Percentiles rank a stretch among this genome's conserved stretches.
Evolutionary conservation across 805 yeast species (phyloP).

Genomic region (Metschnikowia similis): DNA sequence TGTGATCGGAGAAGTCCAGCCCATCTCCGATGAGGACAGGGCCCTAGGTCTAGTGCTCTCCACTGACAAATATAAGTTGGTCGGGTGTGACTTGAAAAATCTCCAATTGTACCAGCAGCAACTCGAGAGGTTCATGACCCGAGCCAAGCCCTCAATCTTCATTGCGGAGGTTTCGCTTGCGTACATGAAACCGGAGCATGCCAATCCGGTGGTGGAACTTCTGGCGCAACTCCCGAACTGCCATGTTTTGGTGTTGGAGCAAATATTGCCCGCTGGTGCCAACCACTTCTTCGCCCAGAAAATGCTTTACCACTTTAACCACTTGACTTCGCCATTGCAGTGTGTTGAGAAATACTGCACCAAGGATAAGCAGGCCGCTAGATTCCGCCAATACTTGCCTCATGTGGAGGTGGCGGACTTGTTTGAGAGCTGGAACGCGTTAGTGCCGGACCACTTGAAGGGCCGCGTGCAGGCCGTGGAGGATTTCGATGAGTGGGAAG

Average conservation of each 20-base stretch:
- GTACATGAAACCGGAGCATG: slow-evolving; percentile 65
- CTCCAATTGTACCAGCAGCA: slow-evolving; percentile 31
- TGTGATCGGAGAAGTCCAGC: slow-evolving; percentile 36
- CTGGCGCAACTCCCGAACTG: slow-evolving; percentile 45
- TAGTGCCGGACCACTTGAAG: slow-evolving; percentile 38
- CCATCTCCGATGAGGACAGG: slow-evolving; percentile 13
- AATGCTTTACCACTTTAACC: slow-evolving; percentile 68
- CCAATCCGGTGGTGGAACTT: slow-evolving; percentile 55
- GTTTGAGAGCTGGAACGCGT: slow-evolving; percentile 52
- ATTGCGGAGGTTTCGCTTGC: slow-evolving; percentile 83
- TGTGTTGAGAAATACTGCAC: slow-evolving; percentile 59
- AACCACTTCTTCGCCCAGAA: slow-evolving; percentile 66
- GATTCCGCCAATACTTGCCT: slow-evolving; percentile 51
- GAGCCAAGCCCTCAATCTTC: slow-evolving; percentile 48
- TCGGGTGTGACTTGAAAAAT: slow-evolving; percentile 66
- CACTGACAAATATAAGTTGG: slow-evolving; percentile 40
- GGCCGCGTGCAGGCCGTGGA: slow-evolving; percentile 47
- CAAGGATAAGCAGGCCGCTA: slow-evolving; percentile 39
- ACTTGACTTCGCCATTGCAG: slow-evolving; percentile 62
- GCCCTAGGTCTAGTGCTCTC: slow-evolving; percentile 13
- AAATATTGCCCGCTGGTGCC: slow-evolving; percentile 60
- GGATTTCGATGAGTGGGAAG: slow-evolving; percentile 82
- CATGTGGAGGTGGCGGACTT: slow-evolving; percentile 51
- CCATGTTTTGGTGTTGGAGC: slow-evolving; percentile 68
- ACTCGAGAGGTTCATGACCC: slow-evolving; percentile 23